Percentiles rank a stretch among this genome's conserved stretches.
These are phyloP conservation scores for Podosphaera xanthii DNA, from an alignment of 2,329 filamentous ascomycete species.

Conservation along the genomic window DNA sequence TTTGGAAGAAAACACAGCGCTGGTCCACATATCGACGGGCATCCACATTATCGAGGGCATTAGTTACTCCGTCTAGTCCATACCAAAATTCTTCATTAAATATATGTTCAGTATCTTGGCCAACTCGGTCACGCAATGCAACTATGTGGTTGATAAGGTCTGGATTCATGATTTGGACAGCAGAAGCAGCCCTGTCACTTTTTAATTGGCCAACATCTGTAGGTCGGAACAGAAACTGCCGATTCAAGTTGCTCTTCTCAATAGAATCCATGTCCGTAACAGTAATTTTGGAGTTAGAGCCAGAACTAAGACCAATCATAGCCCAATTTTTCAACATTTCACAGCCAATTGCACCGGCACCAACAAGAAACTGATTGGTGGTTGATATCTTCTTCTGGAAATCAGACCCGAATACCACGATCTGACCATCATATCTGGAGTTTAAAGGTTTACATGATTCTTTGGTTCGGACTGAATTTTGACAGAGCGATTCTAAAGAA, in stretches of 20 bases:
- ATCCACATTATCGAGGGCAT: conserved; percentile 92
- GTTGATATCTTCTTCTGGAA: conserved; percentile 89
- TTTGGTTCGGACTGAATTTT: conserved; percentile 50
- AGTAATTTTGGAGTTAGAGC: conserved; percentile 67
- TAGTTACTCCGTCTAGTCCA: conserved; percentile 72
- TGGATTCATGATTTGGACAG: conserved; percentile 90
- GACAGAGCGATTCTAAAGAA: conserved; percentile 82
- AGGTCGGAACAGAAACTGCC: conserved; percentile 85
- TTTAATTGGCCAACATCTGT: conserved; percentile 91
- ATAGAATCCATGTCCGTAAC: conserved; percentile 98
- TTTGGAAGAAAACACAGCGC: conserved; percentile 94
- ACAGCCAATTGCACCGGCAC: conserved; percentile 89
- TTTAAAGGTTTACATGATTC: conserved; percentile 71
- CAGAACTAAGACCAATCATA: conserved; percentile 85
- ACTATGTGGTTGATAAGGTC: conserved; percentile 72
- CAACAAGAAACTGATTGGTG: conserved; percentile 79
- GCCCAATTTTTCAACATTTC: conserved; percentile 99
- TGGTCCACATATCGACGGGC: conserved; percentile 90
- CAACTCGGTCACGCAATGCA: conserved; percentile 71
- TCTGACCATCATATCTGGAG: conserved; percentile 86
- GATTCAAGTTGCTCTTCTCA: conserved; percentile 95
- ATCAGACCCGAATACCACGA: conserved; percentile 82
- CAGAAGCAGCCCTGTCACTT: conserved; percentile 77
- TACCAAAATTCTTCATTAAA: conserved; percentile 93
- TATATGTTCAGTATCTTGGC: conserved; percentile 73